Base-by-base conservation (phyloP, 208 protist genomes). In the Wallacemonas collosoma region DNA sequence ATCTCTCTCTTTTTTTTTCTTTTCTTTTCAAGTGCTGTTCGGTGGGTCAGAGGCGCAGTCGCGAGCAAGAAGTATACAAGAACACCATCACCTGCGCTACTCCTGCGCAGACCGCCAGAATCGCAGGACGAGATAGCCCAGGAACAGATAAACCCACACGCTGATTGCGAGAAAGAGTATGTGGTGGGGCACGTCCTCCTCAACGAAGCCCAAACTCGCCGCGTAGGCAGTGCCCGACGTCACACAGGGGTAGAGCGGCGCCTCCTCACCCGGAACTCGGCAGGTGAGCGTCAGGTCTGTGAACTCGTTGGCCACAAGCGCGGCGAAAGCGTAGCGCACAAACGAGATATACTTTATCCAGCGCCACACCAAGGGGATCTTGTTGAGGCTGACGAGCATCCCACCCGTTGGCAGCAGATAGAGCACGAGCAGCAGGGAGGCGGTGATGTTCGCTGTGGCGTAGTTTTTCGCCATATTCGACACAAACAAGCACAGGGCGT, bases 301-400 rank as follows among this genome's bases (percentile, higher is more conserved):
- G 51, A 96, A 92, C 70, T 96, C 89, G 73, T 91, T 94, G 8
- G 86, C 71, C 36, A 92, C 87, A 7, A 91, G 36, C 5, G 70
- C 81, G 2, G 72, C 75, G 58, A 93, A 86, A 40, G 75, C 81
- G 71, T 87, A 94, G 43, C 89, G 84, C 8, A 87, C 77, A 60
- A 92, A 91, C 47, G 86, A 92, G 39, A 92, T 65, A 65, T 92
- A 85, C 65, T 91, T 89, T 50, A 94, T 81, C 89, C 89, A 94
- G 2, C 79, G 71, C 89, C 86, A 94, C 56, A 85, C 26, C 1
- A 88, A 17, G 11, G 82, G 82, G 26, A 94, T 77, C 47, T 71
- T 82, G 36, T 86, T 77, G 14, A 86, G 67, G 67, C 77, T 89
- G 45, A 91, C 81, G 15, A 90, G 79, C 69, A 92, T 77, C 57